Percentiles rank a stretch among this genome's conserved stretches.
These are phyloP conservation scores for Chlorella sp. DNA, from an alignment of 139 green algal species.

Conservation along the genomic window DNA sequence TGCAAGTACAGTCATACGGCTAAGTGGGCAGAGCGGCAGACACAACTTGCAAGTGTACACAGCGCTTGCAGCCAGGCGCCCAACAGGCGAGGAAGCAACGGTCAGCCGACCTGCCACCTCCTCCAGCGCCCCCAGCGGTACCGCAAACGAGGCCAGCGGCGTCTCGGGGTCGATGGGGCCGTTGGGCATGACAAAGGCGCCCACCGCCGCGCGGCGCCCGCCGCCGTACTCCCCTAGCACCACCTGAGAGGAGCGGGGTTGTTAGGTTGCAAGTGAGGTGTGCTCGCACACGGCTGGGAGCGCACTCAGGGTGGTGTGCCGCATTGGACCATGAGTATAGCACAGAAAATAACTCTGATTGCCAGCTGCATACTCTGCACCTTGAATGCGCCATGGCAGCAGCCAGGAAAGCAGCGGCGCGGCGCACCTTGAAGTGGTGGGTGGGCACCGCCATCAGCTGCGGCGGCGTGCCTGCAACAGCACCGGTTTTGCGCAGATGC, in stretches of 20 bases:
- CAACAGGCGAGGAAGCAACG: too few species aligned
- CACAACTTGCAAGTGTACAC: neutral
- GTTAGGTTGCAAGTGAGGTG: too few species aligned
- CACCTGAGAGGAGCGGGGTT: neutral
- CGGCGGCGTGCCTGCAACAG: slow-evolving; percentile 69
- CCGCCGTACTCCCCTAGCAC: slow-evolving; percentile 48
- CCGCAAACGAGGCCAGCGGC: slow-evolving; percentile 77
- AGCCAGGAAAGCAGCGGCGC: neutral
- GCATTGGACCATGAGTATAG: too few species aligned
- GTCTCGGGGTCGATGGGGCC: slow-evolving; percentile 66
- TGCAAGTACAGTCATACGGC: neutral
- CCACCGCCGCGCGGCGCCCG: slow-evolving; percentile 53
- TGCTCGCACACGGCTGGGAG: too few species aligned
- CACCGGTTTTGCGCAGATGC: too few species aligned
- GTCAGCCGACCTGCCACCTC: slow-evolving; percentile 56
- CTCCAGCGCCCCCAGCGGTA: slow-evolving; percentile 81
- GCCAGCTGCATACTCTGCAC: too few species aligned
- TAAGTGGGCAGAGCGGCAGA: neutral
- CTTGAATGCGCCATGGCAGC: neutral
- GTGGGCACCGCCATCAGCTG: slow-evolving; percentile 88
- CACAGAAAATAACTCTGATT: too few species aligned
- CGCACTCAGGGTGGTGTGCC: too few species aligned
- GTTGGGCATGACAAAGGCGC: slow-evolving; percentile 90
- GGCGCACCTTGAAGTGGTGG: slow-evolving; percentile 92
- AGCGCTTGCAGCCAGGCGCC: too few species aligned